phyloP scores from a whole-genome alignment of 306 rosid species.

The Cucurbita argyrosperma region DNA sequence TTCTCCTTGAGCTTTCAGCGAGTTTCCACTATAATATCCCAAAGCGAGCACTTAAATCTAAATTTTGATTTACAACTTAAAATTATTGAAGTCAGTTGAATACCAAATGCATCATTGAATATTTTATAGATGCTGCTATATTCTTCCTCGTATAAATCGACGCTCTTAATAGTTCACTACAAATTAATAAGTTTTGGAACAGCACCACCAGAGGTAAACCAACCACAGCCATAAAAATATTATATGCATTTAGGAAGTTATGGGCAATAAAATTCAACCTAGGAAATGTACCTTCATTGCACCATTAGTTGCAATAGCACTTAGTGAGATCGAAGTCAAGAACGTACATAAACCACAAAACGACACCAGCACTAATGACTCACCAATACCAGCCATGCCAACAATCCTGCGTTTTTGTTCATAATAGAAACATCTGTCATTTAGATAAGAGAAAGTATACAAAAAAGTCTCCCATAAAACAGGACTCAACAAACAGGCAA shows the following conservation, averaged over 20 bases:
- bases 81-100: neutral
- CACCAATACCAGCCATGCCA: constrained; percentile 96
- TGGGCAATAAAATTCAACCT: neutral
- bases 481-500: neutral
- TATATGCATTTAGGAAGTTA: neutral
- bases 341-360: constrained; percentile 87
- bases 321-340: constrained; percentile 81
- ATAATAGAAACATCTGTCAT: neutral
- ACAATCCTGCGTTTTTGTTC: constrained; percentile 63
- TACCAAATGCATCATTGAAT: neutral
- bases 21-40: neutral
- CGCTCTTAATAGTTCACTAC: neutral
- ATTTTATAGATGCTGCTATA: neutral
- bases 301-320: constrained; percentile 99
- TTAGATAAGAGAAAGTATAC: neutral
- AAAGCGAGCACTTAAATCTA: neutral
- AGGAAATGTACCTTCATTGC: constrained; percentile 80
- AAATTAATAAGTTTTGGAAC: neutral
- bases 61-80: neutral
- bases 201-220: neutral
- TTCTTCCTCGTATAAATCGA: neutral
- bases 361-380: constrained; percentile 56
- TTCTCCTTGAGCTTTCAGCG: neutral
- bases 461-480: neutral
- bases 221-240: neutral